Evolutionary conservation across 2,329 filamentous ascomycete species (phyloP).

Genomic region (Colletotrichum magnum): DNA sequence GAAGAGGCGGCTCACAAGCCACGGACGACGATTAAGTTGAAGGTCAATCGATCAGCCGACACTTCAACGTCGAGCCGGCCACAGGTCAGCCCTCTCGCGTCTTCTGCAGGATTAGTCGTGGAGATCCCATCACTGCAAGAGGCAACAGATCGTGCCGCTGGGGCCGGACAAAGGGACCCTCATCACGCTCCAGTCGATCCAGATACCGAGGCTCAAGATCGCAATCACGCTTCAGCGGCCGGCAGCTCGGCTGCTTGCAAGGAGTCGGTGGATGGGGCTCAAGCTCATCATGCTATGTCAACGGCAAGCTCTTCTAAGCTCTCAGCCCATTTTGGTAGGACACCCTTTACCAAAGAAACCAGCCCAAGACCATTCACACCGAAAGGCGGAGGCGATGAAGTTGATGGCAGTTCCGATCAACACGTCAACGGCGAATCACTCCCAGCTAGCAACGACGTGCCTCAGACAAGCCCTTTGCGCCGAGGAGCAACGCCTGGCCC

Average conservation of each 20-base stretch:
- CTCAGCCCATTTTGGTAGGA: background rate
- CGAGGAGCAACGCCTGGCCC: constrained; percentile 27
- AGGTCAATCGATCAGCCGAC: constrained; percentile 53
- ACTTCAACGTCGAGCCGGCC: background rate
- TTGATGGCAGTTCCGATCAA: background rate
- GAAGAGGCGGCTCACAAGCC: constrained; percentile 74
- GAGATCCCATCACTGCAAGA: background rate
- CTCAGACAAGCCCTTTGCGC: constrained; percentile 4
- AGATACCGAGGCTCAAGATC: background rate
- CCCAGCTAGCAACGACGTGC: background rate
- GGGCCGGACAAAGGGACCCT: background rate
- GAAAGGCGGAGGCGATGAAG: constrained; percentile 5
- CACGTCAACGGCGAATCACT: background rate
- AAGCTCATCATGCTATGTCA: background rate
- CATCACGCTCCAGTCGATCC: background rate
- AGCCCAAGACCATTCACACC: constrained; percentile 24
- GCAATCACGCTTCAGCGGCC: background rate
- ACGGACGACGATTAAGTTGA: constrained; percentile 67
- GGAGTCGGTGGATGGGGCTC: background rate
- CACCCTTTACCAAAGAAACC: background rate
- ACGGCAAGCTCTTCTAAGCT: background rate
- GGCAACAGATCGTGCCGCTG: background rate
- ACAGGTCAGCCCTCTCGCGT: background rate
- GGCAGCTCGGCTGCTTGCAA: background rate
- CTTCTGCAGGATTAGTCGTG: background rate